phyloP scores from a whole-genome alignment of 139 green algal genomes.

The Chlorella sp. region DNA sequence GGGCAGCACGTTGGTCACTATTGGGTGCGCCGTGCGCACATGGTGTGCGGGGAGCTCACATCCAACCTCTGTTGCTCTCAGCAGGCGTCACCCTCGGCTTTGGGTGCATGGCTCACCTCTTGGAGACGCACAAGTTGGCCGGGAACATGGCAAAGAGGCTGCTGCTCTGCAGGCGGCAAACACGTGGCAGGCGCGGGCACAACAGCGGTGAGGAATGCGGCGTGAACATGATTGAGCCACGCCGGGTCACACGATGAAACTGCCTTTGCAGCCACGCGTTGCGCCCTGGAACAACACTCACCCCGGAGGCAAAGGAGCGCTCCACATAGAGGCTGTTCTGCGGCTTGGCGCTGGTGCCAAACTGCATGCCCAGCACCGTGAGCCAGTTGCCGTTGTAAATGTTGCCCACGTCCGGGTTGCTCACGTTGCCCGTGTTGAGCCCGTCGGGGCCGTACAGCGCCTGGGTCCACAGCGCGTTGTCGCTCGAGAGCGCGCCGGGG shows the following conservation, averaged over 20 bases:
- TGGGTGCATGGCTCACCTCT: neutral
- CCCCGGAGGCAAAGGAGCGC: no score
- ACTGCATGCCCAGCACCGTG: slow-evolving; percentile 1
- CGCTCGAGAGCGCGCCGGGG: neutral
- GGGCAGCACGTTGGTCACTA: no score
- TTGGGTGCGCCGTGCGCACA: no score
- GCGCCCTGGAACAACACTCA: no score
- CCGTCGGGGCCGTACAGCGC: neutral
- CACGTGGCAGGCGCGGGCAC: neutral
- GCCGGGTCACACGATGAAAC: neutral
- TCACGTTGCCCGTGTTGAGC: neutral
- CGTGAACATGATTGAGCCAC: neutral
- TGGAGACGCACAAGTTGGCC: neutral
- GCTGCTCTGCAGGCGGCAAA: neutral
- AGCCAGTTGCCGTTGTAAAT: neutral
- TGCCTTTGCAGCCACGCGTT: neutral
- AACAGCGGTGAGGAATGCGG: neutral
- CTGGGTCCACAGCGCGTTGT: neutral
- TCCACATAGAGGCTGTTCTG: slow-evolving; percentile 3
- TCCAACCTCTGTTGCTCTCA: no score
- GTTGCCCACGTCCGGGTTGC: neutral
- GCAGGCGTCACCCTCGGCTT: no score
- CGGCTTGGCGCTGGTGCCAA: neutral
- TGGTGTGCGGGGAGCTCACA: no score
- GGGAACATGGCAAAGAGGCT: neutral